A percentile compares a stretch with the other conserved stretches of the same genome.
These are phyloP conservation scores for Salvia sclarea DNA, from an alignment of 305 asterid genomes.

Conservation along the genomic window DNA sequence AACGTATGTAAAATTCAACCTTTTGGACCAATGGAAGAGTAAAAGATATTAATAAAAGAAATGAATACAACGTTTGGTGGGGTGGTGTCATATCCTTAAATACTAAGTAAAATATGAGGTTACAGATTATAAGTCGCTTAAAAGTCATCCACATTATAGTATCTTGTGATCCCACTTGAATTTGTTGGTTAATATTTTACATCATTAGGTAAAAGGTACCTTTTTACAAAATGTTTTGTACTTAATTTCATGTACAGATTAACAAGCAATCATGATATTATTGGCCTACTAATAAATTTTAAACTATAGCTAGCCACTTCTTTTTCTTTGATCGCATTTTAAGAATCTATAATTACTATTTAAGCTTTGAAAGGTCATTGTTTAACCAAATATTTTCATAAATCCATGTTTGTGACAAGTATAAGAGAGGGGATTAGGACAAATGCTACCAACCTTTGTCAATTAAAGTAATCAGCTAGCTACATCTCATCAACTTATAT, in stretches of 20 bases:
- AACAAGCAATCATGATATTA: slow-evolving; percentile 43
- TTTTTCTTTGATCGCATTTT: slow-evolving; percentile 26
- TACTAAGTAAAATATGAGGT: slow-evolving; percentile 50
- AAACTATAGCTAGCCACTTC: slow-evolving; percentile 16
- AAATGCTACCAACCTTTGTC: slow-evolving; percentile 27
- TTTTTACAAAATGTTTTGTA: slow-evolving; percentile 38
- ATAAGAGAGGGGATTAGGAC: slow-evolving; percentile 15
- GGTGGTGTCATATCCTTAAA: slow-evolving; percentile 52
- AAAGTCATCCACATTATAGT: slow-evolving; percentile 40
- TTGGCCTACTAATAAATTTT: slow-evolving; percentile 30
- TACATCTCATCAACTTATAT: slow-evolving; percentile 12
- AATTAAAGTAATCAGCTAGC: slow-evolving; percentile 17
- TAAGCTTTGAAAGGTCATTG: slow-evolving; percentile 25
- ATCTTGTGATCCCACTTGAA: slow-evolving; percentile 48
- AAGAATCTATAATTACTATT: slow-evolving; percentile 30
- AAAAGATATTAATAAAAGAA: slow-evolving; percentile 32
- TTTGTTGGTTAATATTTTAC: slow-evolving; percentile 64
- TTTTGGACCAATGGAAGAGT: slow-evolving; percentile 55
- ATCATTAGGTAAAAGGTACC: slow-evolving; percentile 81
- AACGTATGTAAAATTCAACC: slow-evolving; percentile 52
- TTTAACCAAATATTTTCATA: background rate
- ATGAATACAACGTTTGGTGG: slow-evolving; percentile 54
- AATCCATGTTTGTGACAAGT: background rate
- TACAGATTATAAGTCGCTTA: slow-evolving; percentile 48
- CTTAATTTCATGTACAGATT: slow-evolving; percentile 34